These are phyloP conservation scores for Aureobasidium sp. DNA, from an alignment of 2,329 filamentous ascomycete species.

Conservation along the genomic window DNA sequence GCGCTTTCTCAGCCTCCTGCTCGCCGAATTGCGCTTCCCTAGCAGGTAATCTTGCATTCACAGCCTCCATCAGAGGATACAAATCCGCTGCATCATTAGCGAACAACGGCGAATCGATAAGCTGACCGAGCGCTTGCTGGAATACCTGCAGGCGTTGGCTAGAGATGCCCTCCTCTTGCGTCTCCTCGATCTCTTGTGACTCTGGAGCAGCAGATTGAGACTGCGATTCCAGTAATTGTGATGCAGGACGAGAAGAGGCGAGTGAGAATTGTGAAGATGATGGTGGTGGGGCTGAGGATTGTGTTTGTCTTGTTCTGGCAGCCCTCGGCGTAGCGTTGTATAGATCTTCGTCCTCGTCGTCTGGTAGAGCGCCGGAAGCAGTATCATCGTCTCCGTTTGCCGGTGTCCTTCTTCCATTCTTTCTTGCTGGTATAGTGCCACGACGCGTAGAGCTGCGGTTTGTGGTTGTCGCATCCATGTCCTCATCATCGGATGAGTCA, in stretches of 20 bases:
- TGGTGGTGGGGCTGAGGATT: slow-evolving; percentile 27
- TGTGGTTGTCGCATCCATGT: slow-evolving; percentile 51
- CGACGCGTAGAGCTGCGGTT: slow-evolving; percentile 23
- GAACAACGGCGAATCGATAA: slow-evolving; percentile 79
- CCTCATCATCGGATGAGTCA: slow-evolving; percentile 47
- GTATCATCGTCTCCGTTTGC: slow-evolving; percentile 22
- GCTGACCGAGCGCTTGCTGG: slow-evolving; percentile 70
- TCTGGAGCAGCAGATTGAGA: slow-evolving; percentile 18
- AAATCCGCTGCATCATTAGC: slow-evolving; percentile 76
- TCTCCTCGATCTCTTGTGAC: slow-evolving; percentile 26
- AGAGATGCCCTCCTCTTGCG: slow-evolving; percentile 44
- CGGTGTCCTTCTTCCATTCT: neutral
- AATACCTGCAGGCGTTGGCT: slow-evolving; percentile 64
- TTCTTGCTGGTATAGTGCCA: slow-evolving; percentile 20
- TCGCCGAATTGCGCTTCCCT: slow-evolving; percentile 56
- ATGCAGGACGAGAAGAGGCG: slow-evolving; percentile 72
- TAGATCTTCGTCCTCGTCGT: slow-evolving; percentile 50
- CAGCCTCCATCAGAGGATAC: slow-evolving; percentile 64
- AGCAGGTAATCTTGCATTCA: slow-evolving; percentile 65
- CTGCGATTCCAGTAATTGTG: slow-evolving; percentile 57
- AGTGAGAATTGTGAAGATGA: slow-evolving; percentile 58
- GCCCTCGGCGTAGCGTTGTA: slow-evolving; percentile 45
- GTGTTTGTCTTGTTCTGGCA: slow-evolving; percentile 25
- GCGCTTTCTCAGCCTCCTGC: slow-evolving; percentile 66
- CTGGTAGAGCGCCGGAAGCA: slow-evolving; percentile 29